Conservation (phyloP, 441 rosid genomes). For the Corymbia calophylla region DNA sequence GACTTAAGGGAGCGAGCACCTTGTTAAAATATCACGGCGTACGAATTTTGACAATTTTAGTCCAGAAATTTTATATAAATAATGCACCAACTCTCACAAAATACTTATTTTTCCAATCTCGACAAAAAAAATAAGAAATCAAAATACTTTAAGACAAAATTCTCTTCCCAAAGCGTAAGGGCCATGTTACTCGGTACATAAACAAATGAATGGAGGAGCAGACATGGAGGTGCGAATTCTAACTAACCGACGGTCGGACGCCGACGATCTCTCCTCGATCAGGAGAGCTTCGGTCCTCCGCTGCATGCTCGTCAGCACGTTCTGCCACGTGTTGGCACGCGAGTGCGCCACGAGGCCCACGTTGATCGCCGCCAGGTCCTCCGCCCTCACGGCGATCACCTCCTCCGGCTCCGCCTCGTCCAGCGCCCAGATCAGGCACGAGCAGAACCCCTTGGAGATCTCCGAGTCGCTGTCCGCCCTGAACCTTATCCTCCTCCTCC, state of each 20-base stretch:
- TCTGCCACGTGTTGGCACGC: constrained; percentile 86
- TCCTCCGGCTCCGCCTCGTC: constrained; percentile 77
- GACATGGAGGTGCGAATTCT: not conserved
- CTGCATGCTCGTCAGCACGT: constrained; percentile 59
- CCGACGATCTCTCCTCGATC: not conserved
- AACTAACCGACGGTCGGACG: not conserved
- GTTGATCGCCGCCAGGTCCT: constrained; percentile 57
- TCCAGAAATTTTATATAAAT: not conserved
- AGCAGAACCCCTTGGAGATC: constrained; percentile 72
- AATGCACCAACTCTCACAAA: not conserved
- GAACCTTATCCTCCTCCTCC: constrained; percentile 49
- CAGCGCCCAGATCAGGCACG: constrained; percentile 68
- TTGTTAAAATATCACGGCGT: no score
- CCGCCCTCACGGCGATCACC: constrained; percentile 48
- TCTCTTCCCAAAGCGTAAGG: not conserved
- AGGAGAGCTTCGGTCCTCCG: constrained; percentile 44
- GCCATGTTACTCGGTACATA: not conserved
- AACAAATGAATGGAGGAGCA: not conserved
- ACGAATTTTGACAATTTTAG: not conserved
- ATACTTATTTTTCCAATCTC: not conserved
- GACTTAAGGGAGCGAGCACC: not conserved
- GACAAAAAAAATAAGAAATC: not conserved
- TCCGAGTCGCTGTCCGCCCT: constrained; percentile 84
- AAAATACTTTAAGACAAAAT: not conserved
- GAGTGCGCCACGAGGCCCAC: constrained; percentile 50